phyloP scores from a whole-genome alignment of 805 yeast genomes.

The Wickerhamomyces subpelliculosus region DNA sequence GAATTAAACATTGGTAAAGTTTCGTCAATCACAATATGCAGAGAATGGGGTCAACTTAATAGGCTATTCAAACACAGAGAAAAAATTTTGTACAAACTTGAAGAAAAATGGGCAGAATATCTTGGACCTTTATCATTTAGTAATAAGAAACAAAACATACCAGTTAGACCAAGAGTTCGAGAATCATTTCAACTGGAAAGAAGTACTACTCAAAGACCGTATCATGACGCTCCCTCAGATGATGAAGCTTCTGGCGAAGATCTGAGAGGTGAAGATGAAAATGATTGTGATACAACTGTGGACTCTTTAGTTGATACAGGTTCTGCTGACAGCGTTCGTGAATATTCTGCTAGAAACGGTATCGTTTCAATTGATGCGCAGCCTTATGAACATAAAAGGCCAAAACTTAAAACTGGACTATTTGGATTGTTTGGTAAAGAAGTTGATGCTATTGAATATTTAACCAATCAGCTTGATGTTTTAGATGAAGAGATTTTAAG shows the following conservation, averaged over 20 bases:
- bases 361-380: constrained; percentile 11
- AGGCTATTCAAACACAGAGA: constrained; percentile 54
- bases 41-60: constrained; percentile 80
- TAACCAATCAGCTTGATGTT: constrained; percentile 57
- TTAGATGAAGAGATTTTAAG: constrained; percentile 63
- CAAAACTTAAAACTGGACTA: constrained; percentile 52
- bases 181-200: constrained; percentile 18
- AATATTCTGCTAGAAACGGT: constrained; percentile 14
- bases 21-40: constrained; percentile 66
- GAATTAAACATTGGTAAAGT: constrained; percentile 76
- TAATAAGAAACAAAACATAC: constrained; percentile 12
- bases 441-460: constrained; percentile 79
- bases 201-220: constrained; percentile 9
- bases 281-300: not conserved
- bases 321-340: constrained; percentile 13
- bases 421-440: constrained; percentile 58
- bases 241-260: constrained; percentile 7
- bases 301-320: constrained; percentile 8
- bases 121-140: constrained; percentile 33
- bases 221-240: constrained; percentile 6
- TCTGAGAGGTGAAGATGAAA: constrained; percentile 4
- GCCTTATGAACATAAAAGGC: constrained; percentile 40
- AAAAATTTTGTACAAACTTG: constrained; percentile 48
- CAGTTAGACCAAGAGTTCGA: constrained; percentile 16
- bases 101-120: constrained; percentile 66